Evolutionary conservation across 192 early-diverging fungal genomes (phyloP).

Genomic region (Coemansia sp.): DNA sequence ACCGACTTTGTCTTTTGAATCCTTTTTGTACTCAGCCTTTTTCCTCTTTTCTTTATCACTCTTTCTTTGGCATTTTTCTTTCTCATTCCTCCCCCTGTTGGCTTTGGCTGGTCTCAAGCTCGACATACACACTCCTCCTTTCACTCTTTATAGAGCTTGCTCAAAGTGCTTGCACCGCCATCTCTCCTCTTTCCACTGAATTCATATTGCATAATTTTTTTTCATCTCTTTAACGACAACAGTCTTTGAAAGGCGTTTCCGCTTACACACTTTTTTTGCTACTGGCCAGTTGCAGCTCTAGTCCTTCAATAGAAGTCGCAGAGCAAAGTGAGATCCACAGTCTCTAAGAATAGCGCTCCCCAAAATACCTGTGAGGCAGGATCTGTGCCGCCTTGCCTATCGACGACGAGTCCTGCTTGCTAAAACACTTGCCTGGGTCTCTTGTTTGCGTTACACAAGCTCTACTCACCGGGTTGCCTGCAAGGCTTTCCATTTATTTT

Average conservation of each 20-base stretch:
- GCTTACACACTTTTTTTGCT: background rate
- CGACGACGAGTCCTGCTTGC: background rate
- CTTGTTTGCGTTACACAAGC: slow-evolving; percentile 6
- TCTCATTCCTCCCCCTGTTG: background rate
- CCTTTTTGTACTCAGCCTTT: slow-evolving; percentile 7
- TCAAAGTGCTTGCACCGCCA: background rate
- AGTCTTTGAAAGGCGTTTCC: slow-evolving; percentile 3
- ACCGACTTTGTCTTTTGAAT: background rate
- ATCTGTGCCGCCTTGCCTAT: background rate
- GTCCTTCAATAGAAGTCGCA: background rate
- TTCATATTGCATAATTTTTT: background rate
- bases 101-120: slow-evolving; percentile 8
- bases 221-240: background rate
- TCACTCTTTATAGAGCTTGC: background rate
- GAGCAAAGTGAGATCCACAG: background rate
- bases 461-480: background rate
- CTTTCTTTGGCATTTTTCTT: slow-evolving; percentile 5
- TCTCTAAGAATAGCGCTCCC: background rate
- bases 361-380: background rate
- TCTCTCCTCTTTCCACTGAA: background rate
- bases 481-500: background rate
- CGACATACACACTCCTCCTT: background rate
- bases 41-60: background rate
- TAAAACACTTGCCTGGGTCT: background rate
- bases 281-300: background rate